Base-by-base conservation (phyloP, 352 stramenopile species). In the Pythium inflatum region DNA sequence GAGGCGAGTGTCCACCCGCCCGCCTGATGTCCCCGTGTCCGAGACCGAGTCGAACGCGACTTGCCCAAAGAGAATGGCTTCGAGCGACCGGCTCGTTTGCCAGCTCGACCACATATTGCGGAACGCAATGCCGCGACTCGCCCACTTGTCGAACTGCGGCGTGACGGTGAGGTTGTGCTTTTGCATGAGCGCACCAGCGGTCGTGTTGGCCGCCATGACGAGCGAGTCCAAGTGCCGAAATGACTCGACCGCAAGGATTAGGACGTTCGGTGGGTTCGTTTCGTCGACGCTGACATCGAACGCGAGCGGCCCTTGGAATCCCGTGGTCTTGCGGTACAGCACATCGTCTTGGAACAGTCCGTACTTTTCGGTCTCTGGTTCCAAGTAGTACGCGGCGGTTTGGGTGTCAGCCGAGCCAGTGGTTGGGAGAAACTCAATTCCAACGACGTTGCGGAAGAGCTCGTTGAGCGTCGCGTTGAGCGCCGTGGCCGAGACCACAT, bases 81-180 rank as follows among this genome's bases (percentile, higher is more conserved):
- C 84, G 13, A 92, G 57, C 8, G 84, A 88, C 6, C 84, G 84
- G 64, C 84, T 92, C 48, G 84, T 92, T n/a, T 77, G 79, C 78
- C 76, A 89, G 0, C 73, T 82, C 1, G 84, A 90, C 84, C 84
- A 92, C 51, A 90, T 71, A 58, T 86, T 92, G 36, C 74, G 66
- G 38, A 92, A 76, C 8, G 55, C 81, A 14, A 92, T 72, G 31
- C 81, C 81, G 1, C 78, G 74, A 33, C 70, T 68, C 2, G 82
- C 78, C 82, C 82, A 92, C 41, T 66, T 24, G 36, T 92, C 84
- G 41, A 92, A 92, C 7, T 88, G 72, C 1, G 84, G 82, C 22
- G 84, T 92, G 1, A 92, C 57, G 54, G 81, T 83, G 38, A 91
- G 62, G 51, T 85, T 89, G 1, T 43, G 9, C 36, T 30, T 45